Evolutionary conservation across 192 early-diverging fungal genomes (phyloP), one percentile per base, ranked within the genome.

Genomic region (Phycomyces nitens): DNA sequence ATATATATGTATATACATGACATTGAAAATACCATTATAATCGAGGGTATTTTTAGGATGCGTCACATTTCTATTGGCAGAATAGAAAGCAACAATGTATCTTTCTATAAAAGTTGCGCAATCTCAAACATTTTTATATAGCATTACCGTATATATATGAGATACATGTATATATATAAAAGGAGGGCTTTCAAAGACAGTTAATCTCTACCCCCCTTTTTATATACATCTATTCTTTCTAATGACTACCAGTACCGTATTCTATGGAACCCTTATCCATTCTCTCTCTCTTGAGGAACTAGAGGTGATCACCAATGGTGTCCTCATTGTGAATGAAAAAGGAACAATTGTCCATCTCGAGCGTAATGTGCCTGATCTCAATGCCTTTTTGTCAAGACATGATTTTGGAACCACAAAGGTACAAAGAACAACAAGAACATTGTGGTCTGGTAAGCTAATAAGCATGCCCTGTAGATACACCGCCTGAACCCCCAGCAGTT

Each of bases 291-390:
- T 69, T 10, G 72, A 74, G 16, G 60, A 87, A 43, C 80, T 97
- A 23, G 86, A 90, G 54, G 81, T 89, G 61, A 76, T 91, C 23
- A 56, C 77, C 16, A 77, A 81, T 53, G 87, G 80, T 41, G 77
- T 89, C 0, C 61, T 95, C 12, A 89, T 88, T 34, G 80, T 97
- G 15, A 76, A 86, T 54, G 60, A 60, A 3, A 73, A 65, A 20
- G 93, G 93, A 26, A 82, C 74, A 54, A 95, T 97, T 50, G 79
- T 75, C 14, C 84, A 87, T 66, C 24, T 89, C 7, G 79, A 77
- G 53, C 62, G 69, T 53, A 67, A 81, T 57, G 76, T 83, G 40
- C 12, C 61, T 11, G 70, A 77, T 21, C 65, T 77, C 18, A 53
- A 78, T 27, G 66, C 29, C 51, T 51, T 41, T 24, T 39, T 74